Evolutionary conservation across 192 early-diverging fungal genomes (phyloP), one percentile per base, ranked within the genome.

Genomic region (Haplosporangium gracile): DNA sequence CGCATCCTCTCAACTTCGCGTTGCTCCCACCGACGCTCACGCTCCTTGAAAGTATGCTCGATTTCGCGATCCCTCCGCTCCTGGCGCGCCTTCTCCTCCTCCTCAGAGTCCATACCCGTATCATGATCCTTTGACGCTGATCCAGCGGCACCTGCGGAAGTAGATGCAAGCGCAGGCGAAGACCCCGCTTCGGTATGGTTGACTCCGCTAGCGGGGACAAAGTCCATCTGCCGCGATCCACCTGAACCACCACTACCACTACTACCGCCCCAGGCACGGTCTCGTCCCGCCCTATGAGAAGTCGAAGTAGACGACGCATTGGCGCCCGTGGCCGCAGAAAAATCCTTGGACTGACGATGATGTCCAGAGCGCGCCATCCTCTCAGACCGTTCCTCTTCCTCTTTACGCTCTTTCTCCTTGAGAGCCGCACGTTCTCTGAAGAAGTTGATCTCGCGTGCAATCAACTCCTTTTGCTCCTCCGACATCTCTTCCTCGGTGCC

Each of bases 21-120:
- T 18, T 89, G 82, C 74, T 95, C 93, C 90, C 92, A 95, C 5
- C 95, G 92, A 32, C 90, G 79, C 65, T 95, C 94, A 13, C 95
- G 84, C n/a, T 86, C 84, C 76, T 72, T 81, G 18, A 76, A 86
- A 40, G 16, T 73, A 13, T 78, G 84, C 18, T 86, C 84, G 24
- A 70, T 15, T 7, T 86, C 84, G 11, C 74, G 74, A 0, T 86
- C 84, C 45, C 43, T 76, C n/a, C 84, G 84, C 43, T 86, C 84
- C 26, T 81, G 84, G 10, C 84, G 84, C 29, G 75, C 34, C 26
- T 70, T 74, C 42, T 86, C 84, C 47, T 86, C 84, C 22, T 80
- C 84, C 36, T 86, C 84, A 39, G 84, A 86, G 36, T 86, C 84
- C 7, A 78, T 55, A 2, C 74, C 72, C 82, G 80, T 47, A 84